These are phyloP conservation scores for Antarctomyces pellizariae DNA, from an alignment of 495 filamentous ascomycete genomes.

Conservation along the genomic window DNA sequence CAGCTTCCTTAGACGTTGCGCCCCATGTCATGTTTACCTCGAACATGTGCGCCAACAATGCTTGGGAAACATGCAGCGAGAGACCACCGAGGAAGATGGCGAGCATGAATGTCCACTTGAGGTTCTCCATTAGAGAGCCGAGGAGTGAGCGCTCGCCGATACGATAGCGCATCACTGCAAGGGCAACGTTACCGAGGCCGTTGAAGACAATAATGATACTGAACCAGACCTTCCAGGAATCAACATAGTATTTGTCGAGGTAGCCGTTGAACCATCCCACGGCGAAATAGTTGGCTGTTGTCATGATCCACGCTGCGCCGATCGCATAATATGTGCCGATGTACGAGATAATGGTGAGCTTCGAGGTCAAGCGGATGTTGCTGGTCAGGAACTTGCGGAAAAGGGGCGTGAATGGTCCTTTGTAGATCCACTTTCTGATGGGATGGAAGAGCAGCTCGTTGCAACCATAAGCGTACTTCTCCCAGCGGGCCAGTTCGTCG, in stretches of 20 bases:
- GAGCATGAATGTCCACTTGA: constrained; percentile 49
- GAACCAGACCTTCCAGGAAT: constrained; percentile 57
- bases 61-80: constrained; percentile 43
- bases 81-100: constrained; percentile 48
- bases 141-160: constrained; percentile 30
- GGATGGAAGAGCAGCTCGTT: constrained; percentile 66
- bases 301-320: constrained; percentile 58
- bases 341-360: constrained; percentile 61
- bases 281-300: constrained; percentile 53
- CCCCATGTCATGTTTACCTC: constrained; percentile 54
- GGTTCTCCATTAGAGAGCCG: constrained; percentile 36
- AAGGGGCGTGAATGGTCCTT: constrained; percentile 48
- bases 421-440: constrained; percentile 35
- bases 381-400: constrained; percentile 48
- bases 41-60: constrained; percentile 45
- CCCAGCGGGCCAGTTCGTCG: constrained; percentile 63
- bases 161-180: constrained; percentile 45
- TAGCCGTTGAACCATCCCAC: constrained; percentile 53
- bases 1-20: constrained; percentile 45
- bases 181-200: constrained; percentile 37
- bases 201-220: constrained; percentile 51
- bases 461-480: constrained; percentile 77
- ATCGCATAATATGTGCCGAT: constrained; percentile 80
- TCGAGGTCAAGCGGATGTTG: constrained; percentile 54
- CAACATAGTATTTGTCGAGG: constrained; percentile 53